Conservation (phyloP, 768 basidiomycete species). For the Omphalotus guepiniiformis region DNA sequence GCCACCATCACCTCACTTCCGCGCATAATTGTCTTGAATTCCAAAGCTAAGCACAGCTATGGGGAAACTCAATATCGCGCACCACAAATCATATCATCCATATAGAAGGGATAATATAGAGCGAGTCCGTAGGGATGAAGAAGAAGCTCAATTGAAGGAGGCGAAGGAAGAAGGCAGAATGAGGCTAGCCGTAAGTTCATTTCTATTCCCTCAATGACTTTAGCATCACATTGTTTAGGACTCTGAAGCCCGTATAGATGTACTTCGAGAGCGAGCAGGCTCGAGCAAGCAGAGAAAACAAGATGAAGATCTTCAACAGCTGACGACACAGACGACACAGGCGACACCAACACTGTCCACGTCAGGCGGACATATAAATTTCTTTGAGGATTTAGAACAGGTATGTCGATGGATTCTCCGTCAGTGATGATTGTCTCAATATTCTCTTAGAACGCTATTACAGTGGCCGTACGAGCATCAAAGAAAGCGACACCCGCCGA, state of each 20-base stretch:
- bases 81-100: constrained; percentile 89
- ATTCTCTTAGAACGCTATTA: constrained; percentile 36
- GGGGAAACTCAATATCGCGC: constrained; percentile 87
- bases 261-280: constrained; percentile 62
- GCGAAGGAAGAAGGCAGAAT: constrained; percentile 68
- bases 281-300: constrained; percentile 33
- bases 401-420: constrained; percentile 25
- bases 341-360: constrained; percentile 28
- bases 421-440: neutral
- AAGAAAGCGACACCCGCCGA: constrained; percentile 44
- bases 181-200: constrained; percentile 57
- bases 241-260: constrained; percentile 70
- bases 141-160: constrained; percentile 64
- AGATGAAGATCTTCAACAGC: constrained; percentile 15
- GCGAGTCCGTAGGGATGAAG: constrained; percentile 75
- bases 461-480: constrained; percentile 42
- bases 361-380: constrained; percentile 70
- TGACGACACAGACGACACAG: neutral
- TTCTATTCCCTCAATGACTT: neutral
- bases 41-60: constrained; percentile 42
- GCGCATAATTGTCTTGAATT: no score
- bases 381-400: constrained; percentile 80
- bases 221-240: constrained; percentile 40
- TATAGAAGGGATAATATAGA: constrained; percentile 85
- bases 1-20: no score